Base-by-base conservation (phyloP, 345 rosid species). In the Luvunga scandens region DNA sequence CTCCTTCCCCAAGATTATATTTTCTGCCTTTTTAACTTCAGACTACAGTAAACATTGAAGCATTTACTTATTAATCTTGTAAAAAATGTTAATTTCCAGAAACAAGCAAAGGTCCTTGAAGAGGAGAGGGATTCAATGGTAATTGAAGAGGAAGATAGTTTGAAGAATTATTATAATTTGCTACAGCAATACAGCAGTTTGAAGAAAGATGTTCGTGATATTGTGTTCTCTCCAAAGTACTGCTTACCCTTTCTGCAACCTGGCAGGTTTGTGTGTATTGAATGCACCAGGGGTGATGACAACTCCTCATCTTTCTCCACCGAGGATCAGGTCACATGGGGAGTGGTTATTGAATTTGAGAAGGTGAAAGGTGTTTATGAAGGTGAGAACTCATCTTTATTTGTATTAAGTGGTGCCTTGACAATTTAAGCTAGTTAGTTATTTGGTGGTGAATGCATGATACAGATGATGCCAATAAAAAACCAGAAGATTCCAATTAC, bases 131-230 rank as follows among this genome's bases (percentile, higher is more conserved):
- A 94, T 83, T 92, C 97, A 36, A 91, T 96, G 84, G 83, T 90
- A 75, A 89, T 96, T 72, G 97, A 94, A 84, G 98, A 94, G 83
- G 98, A 96, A 90, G 99, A 96, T 77, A 89, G 88, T 84, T 87
- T 96, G 76, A 90, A 84, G 81, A 88, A 83, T 74, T 94, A 92
- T 83, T 94, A 96, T 83, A 88, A 91, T 84, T 78, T 96, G 85
- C 87, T 92, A 78, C 86, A 88, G 68, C 97, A 94, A 72, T 84
- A 88, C 73, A 90, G 81, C 88, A 87, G 85, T 80, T 85, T 92
- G 88, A 92, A 91, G 90, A 88, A 88, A 83, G 99, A 94, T 78
- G 84, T 84, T 65, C 87, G 91, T 75, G 91, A 92, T 64, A 90
- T 96, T 81, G 91, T 90, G 72, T 83, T 90, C 75, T 85, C 97